phyloP scores from a whole-genome alignment of 495 filamentous ascomycete species.

The Daldinia bambusicola region DNA sequence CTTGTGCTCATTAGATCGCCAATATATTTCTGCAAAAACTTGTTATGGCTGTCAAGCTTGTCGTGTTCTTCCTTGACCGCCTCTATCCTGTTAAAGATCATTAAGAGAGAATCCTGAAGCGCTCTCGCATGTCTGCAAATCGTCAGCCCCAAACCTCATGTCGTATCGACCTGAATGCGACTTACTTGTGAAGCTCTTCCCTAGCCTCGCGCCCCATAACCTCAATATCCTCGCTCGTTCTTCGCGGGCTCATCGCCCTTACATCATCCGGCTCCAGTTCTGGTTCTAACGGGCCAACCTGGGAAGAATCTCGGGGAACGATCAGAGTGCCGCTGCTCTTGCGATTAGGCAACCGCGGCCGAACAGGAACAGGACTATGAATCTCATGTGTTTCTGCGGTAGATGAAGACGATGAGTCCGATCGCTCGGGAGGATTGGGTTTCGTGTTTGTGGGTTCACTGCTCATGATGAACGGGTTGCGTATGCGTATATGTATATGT shows the following conservation, averaged over 20 bases:
- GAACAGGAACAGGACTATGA: slow-evolving; percentile 58
- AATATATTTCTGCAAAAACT: slow-evolving; percentile 91
- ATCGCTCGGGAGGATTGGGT: slow-evolving; percentile 47
- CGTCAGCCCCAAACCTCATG: slow-evolving; percentile 22
- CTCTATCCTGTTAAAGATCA: slow-evolving; percentile 90
- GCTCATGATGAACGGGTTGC: slow-evolving; percentile 40
- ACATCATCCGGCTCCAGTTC: slow-evolving; percentile 86
- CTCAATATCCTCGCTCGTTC: slow-evolving; percentile 89
- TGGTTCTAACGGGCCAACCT: slow-evolving; percentile 70
- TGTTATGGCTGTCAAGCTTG: slow-evolving; percentile 93
- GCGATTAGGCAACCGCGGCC: slow-evolving; percentile 66
- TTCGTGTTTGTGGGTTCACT: slow-evolving; percentile 36
- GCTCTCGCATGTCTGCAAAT: slow-evolving; percentile 80
- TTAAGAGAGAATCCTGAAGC: slow-evolving; percentile 86
- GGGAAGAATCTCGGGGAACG: slow-evolving; percentile 75
- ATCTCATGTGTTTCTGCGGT: slow-evolving; percentile 53
- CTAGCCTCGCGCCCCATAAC: slow-evolving; percentile 82
- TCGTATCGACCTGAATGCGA: slow-evolving; percentile 57
- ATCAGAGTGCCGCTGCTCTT: slow-evolving; percentile 85
- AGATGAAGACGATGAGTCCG: slow-evolving; percentile 54
- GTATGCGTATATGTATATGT: slow-evolving; percentile 8
- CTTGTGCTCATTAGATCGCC: slow-evolving; percentile 83
- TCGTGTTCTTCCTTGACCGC: slow-evolving; percentile 93
- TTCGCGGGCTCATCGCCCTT: slow-evolving; percentile 90
- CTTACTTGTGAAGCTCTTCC: slow-evolving; percentile 63